Evolutionary conservation across 2,329 filamentous ascomycete genomes (phyloP), one percentile per base, ranked within the genome.

Genomic region (Fusarium sp.): DNA sequence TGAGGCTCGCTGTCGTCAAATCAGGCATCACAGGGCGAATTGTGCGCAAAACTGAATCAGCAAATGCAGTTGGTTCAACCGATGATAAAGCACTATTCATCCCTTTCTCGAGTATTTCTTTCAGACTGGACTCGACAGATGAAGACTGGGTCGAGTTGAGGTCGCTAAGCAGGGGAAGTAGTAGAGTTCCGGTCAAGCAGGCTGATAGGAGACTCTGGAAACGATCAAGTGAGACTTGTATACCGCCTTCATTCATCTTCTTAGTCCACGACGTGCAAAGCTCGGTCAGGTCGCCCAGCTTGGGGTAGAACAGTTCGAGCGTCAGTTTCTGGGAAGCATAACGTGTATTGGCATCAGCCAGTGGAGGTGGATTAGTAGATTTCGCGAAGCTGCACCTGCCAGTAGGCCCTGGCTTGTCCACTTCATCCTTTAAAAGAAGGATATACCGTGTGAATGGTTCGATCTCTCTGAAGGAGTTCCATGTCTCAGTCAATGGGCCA

Each of bases 231-330:
- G 84, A 85, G 11, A 86, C 76, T 51, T 84, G 82, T 2, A 71
- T 70, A 4, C 81, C 77, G 1, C 78, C 80, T 44, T 85, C 82
- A 24, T 76, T 70, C 67, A 78, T 63, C 40, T 70, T 79, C 47
- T 75, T 78, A 4, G 74, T 75, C 83, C 84, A 86, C 3, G 79
- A 77, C 13, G 77, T 74, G 48, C 80, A 80, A 35, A 85, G 58
- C 10, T 78, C 76, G 19, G 74, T 70, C 7, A 87, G 65, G 40
- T 85, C 82, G 41, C 82, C 79, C 2, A 86, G 35, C 61, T 85
- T 85, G 2, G 84, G 80, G 35, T 76, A 79, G 26, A 87, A 73
- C 1, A 87, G 77, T 62, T 88, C 85, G 6, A 85, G 73, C 5
- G 83, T 75, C 6, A 86, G 73, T 56, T 81, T 85, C 56, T 77